A percentile compares a stretch with the other conserved stretches of the same genome.
These are phyloP conservation scores for Paracamarosporium sp. DNA, from an alignment of 2,329 filamentous ascomycete species.

Conservation along the genomic window DNA sequence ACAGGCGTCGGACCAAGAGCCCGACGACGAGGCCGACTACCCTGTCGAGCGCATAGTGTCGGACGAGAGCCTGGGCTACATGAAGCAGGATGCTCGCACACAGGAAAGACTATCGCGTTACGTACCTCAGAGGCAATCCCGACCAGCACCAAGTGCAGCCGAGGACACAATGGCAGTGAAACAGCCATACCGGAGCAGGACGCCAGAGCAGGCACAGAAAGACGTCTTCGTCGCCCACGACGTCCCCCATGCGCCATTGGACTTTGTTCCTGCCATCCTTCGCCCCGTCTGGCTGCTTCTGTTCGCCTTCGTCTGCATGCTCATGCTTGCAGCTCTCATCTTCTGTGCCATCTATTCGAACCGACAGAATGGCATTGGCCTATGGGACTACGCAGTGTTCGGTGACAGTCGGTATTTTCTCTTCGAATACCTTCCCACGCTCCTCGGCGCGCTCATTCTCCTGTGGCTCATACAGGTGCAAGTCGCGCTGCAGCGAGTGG, in stretches of 20 bases:
- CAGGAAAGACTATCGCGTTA: conserved; percentile 36
- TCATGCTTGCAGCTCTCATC: conserved; percentile 76
- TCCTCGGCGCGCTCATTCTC: conserved; percentile 74
- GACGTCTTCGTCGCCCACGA: conserved; percentile 58
- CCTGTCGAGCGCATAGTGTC: conserved; percentile 59
- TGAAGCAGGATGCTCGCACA: conserved; percentile 39
- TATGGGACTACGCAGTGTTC: conserved; percentile 72
- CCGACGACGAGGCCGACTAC: conserved; percentile 50
- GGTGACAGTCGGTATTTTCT: conserved; percentile 81
- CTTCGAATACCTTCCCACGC: conserved; percentile 83
- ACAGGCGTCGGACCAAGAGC: conserved; percentile 7
- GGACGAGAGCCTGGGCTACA: conserved; percentile 46
- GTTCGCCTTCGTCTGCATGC: conserved; percentile 66
- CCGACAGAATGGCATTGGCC: conserved; percentile 60
- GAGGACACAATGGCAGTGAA: conserved; percentile 4
- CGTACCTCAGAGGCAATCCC: conserved; percentile 25
- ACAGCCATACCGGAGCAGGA: conserved; percentile 12
- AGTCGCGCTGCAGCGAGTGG: conserved; percentile 74
- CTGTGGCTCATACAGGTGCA: conserved; percentile 80
- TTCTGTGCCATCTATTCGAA: conserved; percentile 65
- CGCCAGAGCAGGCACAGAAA: conserved; percentile 21
- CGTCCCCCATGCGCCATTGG: conserved; percentile 58
- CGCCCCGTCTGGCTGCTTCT: conserved; percentile 68
- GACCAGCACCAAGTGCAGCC: conserved; percentile 16
- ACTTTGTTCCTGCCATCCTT: conserved; percentile 75